Conservation (phyloP, 768 basidiomycete genomes). For the Hebeloma cylindrosporum region DNA sequence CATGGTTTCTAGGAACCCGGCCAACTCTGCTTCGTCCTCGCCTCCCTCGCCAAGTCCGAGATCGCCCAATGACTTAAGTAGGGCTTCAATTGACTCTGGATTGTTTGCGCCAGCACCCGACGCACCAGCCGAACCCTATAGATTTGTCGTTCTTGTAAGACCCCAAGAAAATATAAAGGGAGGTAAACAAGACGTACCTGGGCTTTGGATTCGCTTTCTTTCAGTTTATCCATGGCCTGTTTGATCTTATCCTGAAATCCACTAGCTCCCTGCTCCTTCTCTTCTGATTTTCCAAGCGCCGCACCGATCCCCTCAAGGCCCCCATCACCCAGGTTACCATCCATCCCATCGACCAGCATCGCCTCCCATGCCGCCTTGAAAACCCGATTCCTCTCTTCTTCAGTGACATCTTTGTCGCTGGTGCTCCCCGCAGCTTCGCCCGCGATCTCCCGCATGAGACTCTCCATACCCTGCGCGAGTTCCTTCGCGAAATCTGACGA, state of each 20-base stretch:
- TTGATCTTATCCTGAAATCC: slow-evolving; percentile 68
- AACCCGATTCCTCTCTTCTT: slow-evolving; percentile 36
- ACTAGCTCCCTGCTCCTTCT: slow-evolving; percentile 12
- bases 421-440: slow-evolving; percentile 25
- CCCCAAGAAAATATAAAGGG: not conserved
- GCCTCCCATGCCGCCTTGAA: slow-evolving; percentile 70
- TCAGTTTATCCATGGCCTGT: slow-evolving; percentile 73
- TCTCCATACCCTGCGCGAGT: slow-evolving; percentile 51
- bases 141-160: not conserved
- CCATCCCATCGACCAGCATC: slow-evolving; percentile 65
- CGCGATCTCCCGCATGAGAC: slow-evolving; percentile 46
- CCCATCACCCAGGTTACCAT: slow-evolving; percentile 34
- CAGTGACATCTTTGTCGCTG: slow-evolving; percentile 24
- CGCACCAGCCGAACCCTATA: slow-evolving; percentile 21
- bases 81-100: slow-evolving; percentile 46
- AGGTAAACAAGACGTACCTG: slow-evolving; percentile 34
- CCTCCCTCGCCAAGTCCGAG: slow-evolving; percentile 34
- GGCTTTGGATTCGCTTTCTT: slow-evolving; percentile 59
- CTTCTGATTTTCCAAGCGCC: slow-evolving; percentile 8
- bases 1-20: slow-evolving; percentile 74
- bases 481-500: slow-evolving; percentile 45
- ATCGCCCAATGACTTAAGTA: slow-evolving; percentile 51
- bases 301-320: slow-evolving; percentile 9
- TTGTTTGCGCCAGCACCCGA: slow-evolving; percentile 16
- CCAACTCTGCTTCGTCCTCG: slow-evolving; percentile 52